Evolutionary conservation across 2,329 filamentous ascomycete genomes (phyloP), one percentile per base, ranked within the genome.

Genomic region (Fusarium sp.): DNA sequence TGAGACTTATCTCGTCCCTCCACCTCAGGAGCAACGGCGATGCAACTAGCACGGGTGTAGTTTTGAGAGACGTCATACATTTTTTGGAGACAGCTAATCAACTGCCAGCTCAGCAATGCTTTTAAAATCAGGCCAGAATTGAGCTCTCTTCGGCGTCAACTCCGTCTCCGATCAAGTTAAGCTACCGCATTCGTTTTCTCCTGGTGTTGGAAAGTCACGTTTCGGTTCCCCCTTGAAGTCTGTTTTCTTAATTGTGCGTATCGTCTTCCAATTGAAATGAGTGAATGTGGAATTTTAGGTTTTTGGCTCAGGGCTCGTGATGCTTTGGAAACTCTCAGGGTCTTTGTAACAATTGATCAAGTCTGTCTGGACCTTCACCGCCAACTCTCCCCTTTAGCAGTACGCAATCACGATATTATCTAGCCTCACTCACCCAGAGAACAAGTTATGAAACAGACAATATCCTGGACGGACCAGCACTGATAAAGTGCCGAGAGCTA

Each of bases 21-120:
- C 31, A 18, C 4, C 13, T 16, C 20, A 24, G 34, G 20, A 14
- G n/a, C 31, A 24, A 38, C 54, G 54, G 10, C 54, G 54, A 58
- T 37, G 34, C 29, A 42, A 9, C 16, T 11, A 50, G 24, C 16
- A 50, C 20, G 47, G 68, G 56, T 20, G 56, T 47, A 57, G 47
- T 22, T 24, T 27, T 24, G n/a, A 60, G 34, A 34, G 35, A 64
- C 61, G 47, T 57, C 61, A 64, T 64, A 56, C 34, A 64, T 20
- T 18, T 18, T n/a, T 24, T 27, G 3, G 5, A 54, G 47, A 34
- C 13, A 57, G 27, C 24, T 11, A 31, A 52, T 9, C 9, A 34
- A 31, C 47, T 35, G 50, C 35, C 61, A 57, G 47, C 37, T 64
- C 62, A 64, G 54, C 60, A 66, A 24, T 62, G 37, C 64, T 68